Base-by-base conservation (phyloP, 768 basidiomycete genomes). In the Pulveroboletus ravenelii region DNA sequence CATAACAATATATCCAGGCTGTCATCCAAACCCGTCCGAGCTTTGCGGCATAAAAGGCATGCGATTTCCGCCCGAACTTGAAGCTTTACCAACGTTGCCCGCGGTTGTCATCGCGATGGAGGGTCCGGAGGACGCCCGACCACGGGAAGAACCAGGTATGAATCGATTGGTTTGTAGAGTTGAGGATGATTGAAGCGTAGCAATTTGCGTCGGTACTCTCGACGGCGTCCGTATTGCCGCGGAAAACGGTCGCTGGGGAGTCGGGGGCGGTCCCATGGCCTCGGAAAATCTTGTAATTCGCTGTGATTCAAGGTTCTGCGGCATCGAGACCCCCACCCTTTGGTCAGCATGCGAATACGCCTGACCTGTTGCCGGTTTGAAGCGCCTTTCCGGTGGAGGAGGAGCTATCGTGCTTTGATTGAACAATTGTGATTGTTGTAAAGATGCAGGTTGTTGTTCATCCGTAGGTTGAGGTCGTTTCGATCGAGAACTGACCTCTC, bases 211-310 rank as follows among this genome's bases (percentile, higher is more conserved):
- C 34, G 55, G 54, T 20, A 56, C 46, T 37, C 65, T 64, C 30
- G 64, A 64, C 18, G 57, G 69, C 45, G 54, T 70, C 56, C 51
- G 61, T 36, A 55, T 48, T 46, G 51, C 58, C 42, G 42, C 54
- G 42, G 57, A 67, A 51, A 59, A 56, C 32, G 63, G 60, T 41
- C 59, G 64, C 51, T 72, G 76, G 34, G 80, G 81, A 17, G 76
- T 74, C 12, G 76, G 72, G 1, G 80, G 80, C 5, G 80, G 81
- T 17, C 74, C 78, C 79, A 83, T 82, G 51, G 8, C 42, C 38
- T 55, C 54, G 31, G 49, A 45, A 51, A 59, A 32, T 50, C 65
- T 40, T 54, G 63, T 44, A 59, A 64, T 52, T 57, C 61, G 50
- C 18, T 57, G 57, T 53, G 59, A 43, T 55, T 56, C 37, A 42